Base-by-base conservation (phyloP, 2,329 filamentous ascomycete species). In the Phialophora chinensis region DNA sequence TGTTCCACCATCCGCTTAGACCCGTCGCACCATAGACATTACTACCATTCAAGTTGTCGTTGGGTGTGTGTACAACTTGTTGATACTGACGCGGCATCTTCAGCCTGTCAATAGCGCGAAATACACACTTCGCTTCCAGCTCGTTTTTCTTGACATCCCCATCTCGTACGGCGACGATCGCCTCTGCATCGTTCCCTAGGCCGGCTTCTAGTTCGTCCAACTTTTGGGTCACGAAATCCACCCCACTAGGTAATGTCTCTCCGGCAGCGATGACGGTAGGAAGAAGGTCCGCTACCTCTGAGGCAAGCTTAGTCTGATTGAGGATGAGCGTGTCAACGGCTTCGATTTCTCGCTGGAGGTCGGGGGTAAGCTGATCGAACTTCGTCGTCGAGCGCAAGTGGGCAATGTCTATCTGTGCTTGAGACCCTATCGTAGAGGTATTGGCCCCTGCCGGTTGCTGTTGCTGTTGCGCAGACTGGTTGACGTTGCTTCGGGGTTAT, bases 341-440 rank as follows among this genome's bases (percentile, higher is more conserved):
- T 69, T 91, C 87, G 68, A 99, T 91, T 71, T 92, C 82, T 69
- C 88, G 87, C 75, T 96, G 92, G 17, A 97, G 83, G 33, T 91
- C 88, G 71, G 94, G 90, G 67, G 91, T 88, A 31, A 97, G 88
- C 77, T 97, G 94, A 75, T 93, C 92, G 82, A 95, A 97, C 68
- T 95, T 91, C 3, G 93, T 97, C 0, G 93, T 96, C 17, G 91
- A 90, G 60, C 92, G 88, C 67, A 98, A 83, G 75, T 91, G 91
- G 72, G 87, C 87, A 60, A 91, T 80, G 77, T 95, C 91, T 73
- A 96, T 91, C 74, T 91, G 89, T 20, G 92, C 90, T 20, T 90
- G 91, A 0, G 90, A 75, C 27, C 83, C 71, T 86, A 84, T 70
- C 86, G 84, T 59, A 83, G 62, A 75, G 72, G 63, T 68, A 42